Percentiles rank a stretch among this genome's conserved stretches.
Evolutionary conservation across 768 basidiomycete species (phyloP).

Genomic region (Suillus discolor): DNA sequence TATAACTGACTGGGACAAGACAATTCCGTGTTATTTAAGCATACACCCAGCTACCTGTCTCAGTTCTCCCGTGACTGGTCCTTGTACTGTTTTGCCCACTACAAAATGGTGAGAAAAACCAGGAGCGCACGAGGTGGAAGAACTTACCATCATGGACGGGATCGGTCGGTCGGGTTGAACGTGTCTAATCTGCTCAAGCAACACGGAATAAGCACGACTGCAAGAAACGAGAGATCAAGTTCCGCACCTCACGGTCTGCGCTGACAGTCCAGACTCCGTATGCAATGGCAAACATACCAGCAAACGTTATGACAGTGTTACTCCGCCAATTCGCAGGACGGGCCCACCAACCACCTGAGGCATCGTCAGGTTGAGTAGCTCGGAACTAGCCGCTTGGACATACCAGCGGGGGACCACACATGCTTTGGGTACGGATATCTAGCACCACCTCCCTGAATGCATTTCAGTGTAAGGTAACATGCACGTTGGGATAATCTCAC

Average conservation of each 20-base stretch:
- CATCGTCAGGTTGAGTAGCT: constrained; percentile 10
- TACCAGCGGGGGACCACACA: constrained; percentile 93
- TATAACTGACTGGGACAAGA: not conserved
- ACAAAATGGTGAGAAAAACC: constrained; percentile 8
- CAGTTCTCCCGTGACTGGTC: constrained; percentile 18
- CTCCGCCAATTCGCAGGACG: constrained; percentile 87
- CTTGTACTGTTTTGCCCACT: constrained; percentile 58
- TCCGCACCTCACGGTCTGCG: constrained; percentile 76
- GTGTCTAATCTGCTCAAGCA: constrained; percentile 49
- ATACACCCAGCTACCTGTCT: not conserved
- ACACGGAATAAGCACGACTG: not conserved
- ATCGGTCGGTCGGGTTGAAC: constrained; percentile 67
- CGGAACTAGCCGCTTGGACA: constrained; percentile 18
- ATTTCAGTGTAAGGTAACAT: not conserved
- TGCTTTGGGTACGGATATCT: constrained; percentile 94
- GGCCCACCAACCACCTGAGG: constrained; percentile 92
- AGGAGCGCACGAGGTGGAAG: not conserved
- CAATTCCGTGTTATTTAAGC: too few species aligned
- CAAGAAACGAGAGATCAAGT: constrained; percentile 11
- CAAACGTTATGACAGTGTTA: constrained; percentile 76
- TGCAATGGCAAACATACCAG: constrained; percentile 67
- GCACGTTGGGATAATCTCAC: not conserved
- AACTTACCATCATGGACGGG: constrained; percentile 76
- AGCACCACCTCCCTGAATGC: constrained; percentile 69
- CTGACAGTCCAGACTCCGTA: constrained; percentile 74